phyloP scores from a whole-genome alignment of 306 rosid species.

The Prunus campanulata region DNA sequence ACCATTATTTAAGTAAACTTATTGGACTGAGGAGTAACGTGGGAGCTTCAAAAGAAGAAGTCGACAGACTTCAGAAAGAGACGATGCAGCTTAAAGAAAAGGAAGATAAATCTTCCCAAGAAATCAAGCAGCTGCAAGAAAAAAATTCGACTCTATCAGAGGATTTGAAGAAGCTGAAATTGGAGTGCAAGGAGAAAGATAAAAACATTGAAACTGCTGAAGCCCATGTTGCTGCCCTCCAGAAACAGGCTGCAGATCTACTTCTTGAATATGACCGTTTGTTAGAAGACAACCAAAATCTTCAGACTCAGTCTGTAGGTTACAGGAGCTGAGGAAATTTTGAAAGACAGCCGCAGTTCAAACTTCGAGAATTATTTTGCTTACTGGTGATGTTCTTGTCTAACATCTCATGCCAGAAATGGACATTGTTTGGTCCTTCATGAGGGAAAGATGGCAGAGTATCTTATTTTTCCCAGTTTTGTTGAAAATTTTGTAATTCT shows the following conservation, averaged over 20 bases:
- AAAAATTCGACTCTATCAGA: slow-evolving; percentile 39
- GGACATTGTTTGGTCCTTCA: background rate
- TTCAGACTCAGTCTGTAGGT: slow-evolving; percentile 56
- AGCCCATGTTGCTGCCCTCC: slow-evolving; percentile 68
- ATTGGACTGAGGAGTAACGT: slow-evolving; percentile 38
- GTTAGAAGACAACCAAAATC: slow-evolving; percentile 82
- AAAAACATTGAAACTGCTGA: slow-evolving; percentile 64
- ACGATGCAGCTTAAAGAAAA: slow-evolving; percentile 42
- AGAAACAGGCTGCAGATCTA: slow-evolving; percentile 76
- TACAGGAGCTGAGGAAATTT: slow-evolving; percentile 33
- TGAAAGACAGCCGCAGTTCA: slow-evolving; percentile 14
- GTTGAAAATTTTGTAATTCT: slow-evolving; percentile 7
- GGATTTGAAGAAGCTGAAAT: slow-evolving; percentile 59
- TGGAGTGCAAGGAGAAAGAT: slow-evolving; percentile 61
- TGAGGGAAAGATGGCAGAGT: background rate
- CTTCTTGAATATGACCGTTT: slow-evolving; percentile 78
- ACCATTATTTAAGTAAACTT: slow-evolving; percentile 66
- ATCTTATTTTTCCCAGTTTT: background rate
- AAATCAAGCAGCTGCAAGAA: slow-evolving; percentile 52
- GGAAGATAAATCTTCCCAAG: slow-evolving; percentile 56
- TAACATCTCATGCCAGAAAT: slow-evolving; percentile 7
- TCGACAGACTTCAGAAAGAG: slow-evolving; percentile 59
- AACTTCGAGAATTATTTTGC: slow-evolving; percentile 24
- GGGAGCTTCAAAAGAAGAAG: slow-evolving; percentile 61
- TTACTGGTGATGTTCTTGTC: slow-evolving; percentile 16